Conservation (phyloP, 306 rosid genomes). For the Prosopis cineraria region DNA sequence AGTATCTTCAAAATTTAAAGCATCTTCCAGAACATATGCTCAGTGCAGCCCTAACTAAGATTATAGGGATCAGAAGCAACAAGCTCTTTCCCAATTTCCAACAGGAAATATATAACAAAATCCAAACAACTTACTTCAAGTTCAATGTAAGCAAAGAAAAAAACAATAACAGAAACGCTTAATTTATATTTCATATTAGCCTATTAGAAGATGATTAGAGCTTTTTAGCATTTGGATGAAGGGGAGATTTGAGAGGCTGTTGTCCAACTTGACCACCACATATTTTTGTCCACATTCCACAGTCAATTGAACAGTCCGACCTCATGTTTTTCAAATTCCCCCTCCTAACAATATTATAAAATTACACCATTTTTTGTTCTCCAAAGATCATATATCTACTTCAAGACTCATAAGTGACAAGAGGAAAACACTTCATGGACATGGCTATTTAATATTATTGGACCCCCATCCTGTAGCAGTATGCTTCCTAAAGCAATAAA, state of each 20-base stretch:
- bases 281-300: not conserved
- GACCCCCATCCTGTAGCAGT: not conserved
- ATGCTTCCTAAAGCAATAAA: not conserved
- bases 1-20: not conserved
- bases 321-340: not conserved
- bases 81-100: not conserved
- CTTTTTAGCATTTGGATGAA: not conserved
- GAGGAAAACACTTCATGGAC: slow-evolving; percentile 5
- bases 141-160: not conserved
- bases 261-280: not conserved
- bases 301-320: not conserved
- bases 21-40: not conserved
- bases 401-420: not conserved
- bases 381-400: not conserved
- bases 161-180: not conserved
- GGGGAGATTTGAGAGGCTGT: not conserved
- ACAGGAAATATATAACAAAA: not conserved
- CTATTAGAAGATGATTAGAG: not conserved
- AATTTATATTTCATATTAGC: not conserved
- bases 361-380: not conserved
- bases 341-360: not conserved
- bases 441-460: not conserved
- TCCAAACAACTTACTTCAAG: not conserved
- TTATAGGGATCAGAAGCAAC: not conserved
- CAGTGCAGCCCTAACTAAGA: not conserved